Evolutionary conservation across 2,329 filamentous ascomycete genomes (phyloP).

Genomic region (Monosporascus sp.): DNA sequence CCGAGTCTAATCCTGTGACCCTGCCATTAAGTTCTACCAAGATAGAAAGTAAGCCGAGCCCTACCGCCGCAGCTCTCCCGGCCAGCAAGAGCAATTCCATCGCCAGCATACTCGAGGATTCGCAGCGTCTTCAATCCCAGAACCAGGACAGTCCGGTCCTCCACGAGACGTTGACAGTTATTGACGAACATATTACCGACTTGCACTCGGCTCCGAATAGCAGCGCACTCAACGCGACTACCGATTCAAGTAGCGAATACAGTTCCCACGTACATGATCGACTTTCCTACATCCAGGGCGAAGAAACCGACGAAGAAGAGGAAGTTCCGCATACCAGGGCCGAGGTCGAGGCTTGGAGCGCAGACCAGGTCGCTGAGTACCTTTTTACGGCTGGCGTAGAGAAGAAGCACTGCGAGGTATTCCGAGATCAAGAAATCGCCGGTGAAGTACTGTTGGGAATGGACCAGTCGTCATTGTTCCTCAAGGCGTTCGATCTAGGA

Average conservation of each 20-base stretch:
- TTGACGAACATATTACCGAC: slow-evolving; percentile 94
- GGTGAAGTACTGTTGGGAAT: slow-evolving; percentile 90
- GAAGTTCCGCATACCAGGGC: slow-evolving; percentile 59
- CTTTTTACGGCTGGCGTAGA: slow-evolving; percentile 82
- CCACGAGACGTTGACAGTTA: slow-evolving; percentile 91
- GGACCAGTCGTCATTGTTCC: slow-evolving; percentile 91
- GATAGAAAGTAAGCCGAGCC: slow-evolving; percentile 22
- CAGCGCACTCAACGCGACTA: slow-evolving; percentile 49
- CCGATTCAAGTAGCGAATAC: slow-evolving; percentile 85
- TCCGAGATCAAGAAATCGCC: slow-evolving; percentile 90
- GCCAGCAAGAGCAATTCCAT: slow-evolving; percentile 23
- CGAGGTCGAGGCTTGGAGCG: slow-evolving; percentile 75
- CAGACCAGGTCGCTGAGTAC: slow-evolving; percentile 81
- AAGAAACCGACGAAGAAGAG: slow-evolving; percentile 93
- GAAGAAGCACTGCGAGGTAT: slow-evolving; percentile 85
- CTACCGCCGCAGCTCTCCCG: slow-evolving; percentile 20
- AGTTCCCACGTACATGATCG: slow-evolving; percentile 72
- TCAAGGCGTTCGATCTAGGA: slow-evolving; percentile 91
- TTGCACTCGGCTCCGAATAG: slow-evolving; percentile 54
- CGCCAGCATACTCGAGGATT: slow-evolving; percentile 32
- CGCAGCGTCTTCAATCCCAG: slow-evolving; percentile 35
- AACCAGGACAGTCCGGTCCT: slow-evolving; percentile 61
- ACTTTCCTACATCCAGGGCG: slow-evolving; percentile 85
- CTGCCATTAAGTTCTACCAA: slow-evolving; percentile 39
- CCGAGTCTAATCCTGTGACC: slow-evolving; percentile 29